Evolutionary conservation across 176 grass and related monocot genomes (phyloP), one percentile per base, ranked within the genome.

Genomic region (Carex parvula): DNA sequence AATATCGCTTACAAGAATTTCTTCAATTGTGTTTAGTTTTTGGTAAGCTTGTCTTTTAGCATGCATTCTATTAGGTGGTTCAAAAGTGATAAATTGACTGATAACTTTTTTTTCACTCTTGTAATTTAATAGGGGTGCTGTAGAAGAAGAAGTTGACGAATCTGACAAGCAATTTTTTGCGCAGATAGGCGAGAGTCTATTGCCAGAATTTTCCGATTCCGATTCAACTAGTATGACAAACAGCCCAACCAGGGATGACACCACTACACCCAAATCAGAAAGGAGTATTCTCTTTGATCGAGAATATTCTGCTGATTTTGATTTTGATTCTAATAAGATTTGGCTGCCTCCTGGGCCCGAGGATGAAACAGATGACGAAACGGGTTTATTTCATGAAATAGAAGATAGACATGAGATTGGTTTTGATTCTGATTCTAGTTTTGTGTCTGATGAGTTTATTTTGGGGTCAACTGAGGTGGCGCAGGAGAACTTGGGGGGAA

Each of bases 121-220:
- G 59, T 56, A 60, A 59, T 82, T 65, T 53, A 68, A 44, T 46
- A 94, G 95, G 87, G 79, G 70, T 81, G 29, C 53, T 26, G 86
- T 87, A 53, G 92, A 86, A 39, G 88, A 90, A 70, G 86, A 88
- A 64, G 87, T 58, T 62, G 87, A 90, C 8, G 87, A 89, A 65
- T 56, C 87, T 21, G 42, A 88, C 62, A 86, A 81, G 55, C 90
- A 88, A 60, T 89, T 91, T 86, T 89, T 93, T 64, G 85, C 79
- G 33, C 83, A 82, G 6, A 17, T 83, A 83, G 60, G 81, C 79
- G 85, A 86, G 60, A 88, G 68, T 71, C 85, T 91, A 80, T 87
- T 84, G 84, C 89, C 83, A 30, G 90, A 93, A 84, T 86, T 74
- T 86, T 98, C 86, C 79, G 95, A 98, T 92, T 87, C 91, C 62